Conservation (phyloP, 768 basidiomycete genomes). For the Paxillus ammoniavirescens region DNA sequence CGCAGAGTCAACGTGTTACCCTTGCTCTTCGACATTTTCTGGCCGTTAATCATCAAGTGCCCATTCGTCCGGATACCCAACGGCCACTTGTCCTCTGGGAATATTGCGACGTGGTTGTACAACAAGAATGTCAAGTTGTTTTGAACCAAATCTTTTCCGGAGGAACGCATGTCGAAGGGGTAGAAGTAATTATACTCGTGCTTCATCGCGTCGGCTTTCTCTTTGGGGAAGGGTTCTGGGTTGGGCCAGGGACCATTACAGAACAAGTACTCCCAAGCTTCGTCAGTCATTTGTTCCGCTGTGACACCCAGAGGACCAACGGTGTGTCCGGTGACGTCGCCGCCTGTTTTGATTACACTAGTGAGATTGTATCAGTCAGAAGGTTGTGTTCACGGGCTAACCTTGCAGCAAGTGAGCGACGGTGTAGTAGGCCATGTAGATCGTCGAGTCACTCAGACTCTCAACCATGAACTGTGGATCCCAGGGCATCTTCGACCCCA, state of each 20-base stretch:
- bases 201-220: slow-evolving; percentile 82
- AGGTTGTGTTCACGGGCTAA: slow-evolving; percentile 31
- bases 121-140: slow-evolving; percentile 94
- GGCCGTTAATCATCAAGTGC: slow-evolving; percentile 94
- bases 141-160: slow-evolving; percentile 94
- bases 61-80: slow-evolving; percentile 92
- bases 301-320: slow-evolving; percentile 84
- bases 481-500: slow-evolving; percentile 96
- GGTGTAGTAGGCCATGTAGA: slow-evolving; percentile 99
- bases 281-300: slow-evolving; percentile 94
- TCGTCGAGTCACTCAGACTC: slow-evolving; percentile 93
- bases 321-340: slow-evolving; percentile 73
- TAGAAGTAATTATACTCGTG: slow-evolving; percentile 97
- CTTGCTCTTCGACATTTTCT: slow-evolving; percentile 98
- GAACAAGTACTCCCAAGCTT: slow-evolving; percentile 95
- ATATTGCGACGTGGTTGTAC: slow-evolving; percentile 95
- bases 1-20: slow-evolving; percentile 92
- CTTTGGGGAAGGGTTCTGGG: slow-evolving; percentile 60
- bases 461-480: slow-evolving; percentile 96
- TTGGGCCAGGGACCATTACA: slow-evolving; percentile 74
- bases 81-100: slow-evolving; percentile 87
- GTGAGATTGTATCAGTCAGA: slow-evolving; percentile 8
- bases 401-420: slow-evolving; percentile 89
- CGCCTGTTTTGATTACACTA: slow-evolving; percentile 38
- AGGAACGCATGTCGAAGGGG: slow-evolving; percentile 96